Evolutionary conservation across 2,329 filamentous ascomycete genomes (phyloP).

Genomic region (Coniochaeta prunicola): DNA sequence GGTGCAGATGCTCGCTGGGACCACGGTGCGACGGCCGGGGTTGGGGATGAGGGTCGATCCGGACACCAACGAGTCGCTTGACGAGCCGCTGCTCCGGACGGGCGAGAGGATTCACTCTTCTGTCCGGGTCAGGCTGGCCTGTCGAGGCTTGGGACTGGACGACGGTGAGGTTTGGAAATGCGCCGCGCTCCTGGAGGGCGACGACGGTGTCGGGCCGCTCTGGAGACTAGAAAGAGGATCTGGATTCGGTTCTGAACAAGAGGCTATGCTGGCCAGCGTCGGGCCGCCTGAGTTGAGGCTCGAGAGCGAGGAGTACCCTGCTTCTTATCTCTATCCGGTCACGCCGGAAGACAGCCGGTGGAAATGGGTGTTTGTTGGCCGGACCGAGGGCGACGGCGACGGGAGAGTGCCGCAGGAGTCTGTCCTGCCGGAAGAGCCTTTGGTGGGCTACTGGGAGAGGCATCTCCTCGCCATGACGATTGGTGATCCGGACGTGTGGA

Average conservation of each 20-base stretch:
- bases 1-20: conserved; percentile 18
- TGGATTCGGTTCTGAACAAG: not conserved
- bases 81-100: conserved; percentile 26
- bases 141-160: conserved; percentile 22
- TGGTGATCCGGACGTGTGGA: conserved; percentile 20
- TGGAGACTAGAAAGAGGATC: conserved; percentile 17
- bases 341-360: conserved; percentile 17
- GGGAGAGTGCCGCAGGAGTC: conserved; percentile 13
- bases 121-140: conserved; percentile 20
- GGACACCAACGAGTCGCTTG: conserved; percentile 25
- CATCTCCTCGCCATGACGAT: conserved; percentile 16
- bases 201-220: conserved; percentile 5
- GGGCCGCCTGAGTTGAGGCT: conserved; percentile 8
- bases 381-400: conserved; percentile 7
- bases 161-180: conserved; percentile 24
- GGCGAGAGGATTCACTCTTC: conserved; percentile 27
- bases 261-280: not conserved
- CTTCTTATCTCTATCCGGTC: conserved; percentile 15
- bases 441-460: conserved; percentile 25
- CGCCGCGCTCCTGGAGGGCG: conserved; percentile 13
- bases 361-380: conserved; percentile 20
- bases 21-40: conserved; percentile 24
- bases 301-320: conserved; percentile 10
- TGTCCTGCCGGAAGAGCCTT: conserved; percentile 22
- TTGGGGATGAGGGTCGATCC: conserved; percentile 28